Evolutionary conservation across 768 basidiomycete species (phyloP), one percentile per base, ranked within the genome.

Genomic region (Tulasnella sp.): DNA sequence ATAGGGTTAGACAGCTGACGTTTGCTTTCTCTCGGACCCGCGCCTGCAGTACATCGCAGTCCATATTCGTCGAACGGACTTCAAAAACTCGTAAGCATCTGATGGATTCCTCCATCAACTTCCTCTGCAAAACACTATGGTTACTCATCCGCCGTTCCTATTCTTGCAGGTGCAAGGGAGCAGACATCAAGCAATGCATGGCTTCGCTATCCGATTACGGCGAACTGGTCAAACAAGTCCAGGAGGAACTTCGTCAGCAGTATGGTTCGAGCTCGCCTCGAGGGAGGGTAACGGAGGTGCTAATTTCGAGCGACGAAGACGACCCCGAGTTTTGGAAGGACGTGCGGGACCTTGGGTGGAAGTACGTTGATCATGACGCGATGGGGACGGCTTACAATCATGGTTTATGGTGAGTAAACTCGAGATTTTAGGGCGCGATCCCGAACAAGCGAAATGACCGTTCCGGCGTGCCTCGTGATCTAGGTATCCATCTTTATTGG

Each of bases 251-350:
- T 20, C 34, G 44, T n/a, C 24, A 69, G 28, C 34, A 28, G 12
- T 41, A 54, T 6, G 58, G 42, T 40, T 31, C 48, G 31, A 42
- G 18, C 8, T 72, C 72, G n/a, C 79, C 60, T 11, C 69, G 54
- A 24, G 64, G 64, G 34, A 69, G 8, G 14, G 60, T 54, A 11
- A 75, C 11, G 18, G 22, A 58, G n/a, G 81, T 82, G 9, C n/a
- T 82, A 34, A 48, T 82, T n/a, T 79, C 82, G 77, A 82, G 81
- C 64, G 81, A 82, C 72, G 82, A 82, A 41, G 8, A 16, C 11
- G n/a, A 75, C 37, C 31, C 44, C 2, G 34, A 73, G 28, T 69
- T 58, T 11, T 82, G 82, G 82, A 28, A 48, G 34, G 34, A 78
- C 28, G 64, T 82, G 2, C 16, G 28, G 22, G 41, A 1, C 8